Percentiles rank a stretch among this genome's conserved stretches.
Conservation (phyloP, 2,329 filamentous ascomycete genomes). For the Verticillium nonalfalfae region DNA sequence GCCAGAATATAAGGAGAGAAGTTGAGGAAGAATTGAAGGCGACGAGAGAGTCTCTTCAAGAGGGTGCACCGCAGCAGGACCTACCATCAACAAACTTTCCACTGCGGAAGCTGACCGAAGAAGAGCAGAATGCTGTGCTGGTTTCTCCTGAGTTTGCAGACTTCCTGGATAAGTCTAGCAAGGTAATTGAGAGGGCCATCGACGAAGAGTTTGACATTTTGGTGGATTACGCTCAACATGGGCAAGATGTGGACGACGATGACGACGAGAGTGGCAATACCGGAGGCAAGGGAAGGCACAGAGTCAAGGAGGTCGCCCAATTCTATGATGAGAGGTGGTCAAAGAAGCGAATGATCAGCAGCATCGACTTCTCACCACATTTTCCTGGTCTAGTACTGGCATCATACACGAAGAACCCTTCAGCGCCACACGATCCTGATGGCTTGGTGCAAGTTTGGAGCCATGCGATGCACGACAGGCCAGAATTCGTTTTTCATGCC, state of each 20-base stretch:
- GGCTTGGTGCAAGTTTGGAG: slow-evolving; percentile 97
- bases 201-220: slow-evolving; percentile 96
- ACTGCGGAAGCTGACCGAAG: slow-evolving; percentile 68
- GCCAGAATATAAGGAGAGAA: slow-evolving; percentile 76
- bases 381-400: slow-evolving; percentile 89
- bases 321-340: slow-evolving; percentile 96
- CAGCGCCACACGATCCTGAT: slow-evolving; percentile 87
- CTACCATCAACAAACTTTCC: slow-evolving; percentile 57
- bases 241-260: slow-evolving; percentile 70
- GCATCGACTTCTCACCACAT: slow-evolving; percentile 92
- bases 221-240: slow-evolving; percentile 84
- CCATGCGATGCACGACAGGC: slow-evolving; percentile 84
- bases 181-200: slow-evolving; percentile 91
- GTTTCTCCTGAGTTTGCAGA: slow-evolving; percentile 90
- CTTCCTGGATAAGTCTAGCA: slow-evolving; percentile 92
- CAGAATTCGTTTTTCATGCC: slow-evolving; percentile 94
- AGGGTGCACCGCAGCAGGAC: slow-evolving; percentile 39
- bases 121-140: slow-evolving; percentile 86
- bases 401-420: slow-evolving; percentile 95
- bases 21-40: slow-evolving; percentile 88
- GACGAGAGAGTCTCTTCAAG: slow-evolving; percentile 52
- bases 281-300: slow-evolving; percentile 63
- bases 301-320: slow-evolving; percentile 81
- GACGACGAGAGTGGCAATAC: slow-evolving; percentile 64
- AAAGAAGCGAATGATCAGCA: slow-evolving; percentile 95